Percentiles rank a stretch among this genome's conserved stretches.
Evolutionary conservation across 768 basidiomycete species (phyloP).

Genomic region (Hortiboletus flavorubellus): DNA sequence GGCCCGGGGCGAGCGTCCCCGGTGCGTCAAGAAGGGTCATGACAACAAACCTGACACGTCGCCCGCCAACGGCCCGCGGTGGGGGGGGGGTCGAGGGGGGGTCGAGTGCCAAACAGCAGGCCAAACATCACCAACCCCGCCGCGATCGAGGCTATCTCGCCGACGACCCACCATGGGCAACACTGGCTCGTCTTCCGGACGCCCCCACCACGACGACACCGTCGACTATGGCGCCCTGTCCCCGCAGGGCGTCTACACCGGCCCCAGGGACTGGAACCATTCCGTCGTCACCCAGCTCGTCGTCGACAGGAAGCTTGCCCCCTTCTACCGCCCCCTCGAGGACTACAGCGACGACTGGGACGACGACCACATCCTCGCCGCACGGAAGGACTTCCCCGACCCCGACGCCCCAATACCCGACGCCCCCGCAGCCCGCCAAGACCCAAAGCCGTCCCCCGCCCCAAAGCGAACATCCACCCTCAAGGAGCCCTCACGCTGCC

Average conservation of each 20-base stretch:
- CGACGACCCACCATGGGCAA: constrained; percentile 63
- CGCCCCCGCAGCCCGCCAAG: constrained; percentile 32
- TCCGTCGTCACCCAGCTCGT: constrained; percentile 84
- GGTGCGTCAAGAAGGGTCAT: constrained; percentile 58
- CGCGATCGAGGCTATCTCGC: not conserved
- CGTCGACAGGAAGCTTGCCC: constrained; percentile 82
- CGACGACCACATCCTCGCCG: constrained; percentile 80
- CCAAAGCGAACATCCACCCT: constrained; percentile 53
- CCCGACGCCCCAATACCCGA: constrained; percentile 44
- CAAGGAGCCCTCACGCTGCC: constrained; percentile 62
- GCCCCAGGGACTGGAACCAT: constrained; percentile 86
- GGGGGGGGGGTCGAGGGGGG: constrained; percentile 19
- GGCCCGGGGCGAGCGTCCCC: constrained; percentile 70
- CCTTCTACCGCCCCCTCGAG: constrained; percentile 94
- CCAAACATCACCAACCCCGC: constrained; percentile 16
- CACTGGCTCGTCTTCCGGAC: constrained; percentile 70
- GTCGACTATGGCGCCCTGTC: constrained; percentile 80
- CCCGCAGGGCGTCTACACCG: constrained; percentile 86
- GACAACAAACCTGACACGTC: not conserved
- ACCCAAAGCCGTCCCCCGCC: constrained; percentile 25
- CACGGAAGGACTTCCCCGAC: constrained; percentile 66
- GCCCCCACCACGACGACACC: constrained; percentile 72
- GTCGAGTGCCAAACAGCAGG: constrained; percentile 19
- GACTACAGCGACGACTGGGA: constrained; percentile 90
- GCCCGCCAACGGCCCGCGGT: constrained; percentile 1